Evolutionary conservation across 2,329 filamentous ascomycete species (phyloP), one percentile per base, ranked within the genome.

Genomic region (Blastomyces emzantsi): DNA sequence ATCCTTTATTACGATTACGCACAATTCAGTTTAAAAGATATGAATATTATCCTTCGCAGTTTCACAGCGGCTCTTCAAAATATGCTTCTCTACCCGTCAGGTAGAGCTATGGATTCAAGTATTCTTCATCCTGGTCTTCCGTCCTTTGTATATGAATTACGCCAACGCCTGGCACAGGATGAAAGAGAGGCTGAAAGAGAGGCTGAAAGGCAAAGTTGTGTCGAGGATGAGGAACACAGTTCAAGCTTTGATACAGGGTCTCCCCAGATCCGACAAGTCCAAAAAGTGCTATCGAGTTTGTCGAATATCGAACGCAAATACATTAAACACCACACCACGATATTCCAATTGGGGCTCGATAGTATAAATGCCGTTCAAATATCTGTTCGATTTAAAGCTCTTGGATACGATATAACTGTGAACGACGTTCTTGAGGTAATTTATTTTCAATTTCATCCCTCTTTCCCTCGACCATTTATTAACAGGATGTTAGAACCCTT

Each of bases 321-420:
- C 0, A 87, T 96, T 57, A 70, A 72, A 3, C 81, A 80, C 15
- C 72, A 82, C 11, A 90, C 86, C 0, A 91, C 90, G 0, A 90
- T 97, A 59, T 96, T 93, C 69, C 86, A 89, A 64, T 83, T 96
- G n/a, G 93, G 93, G 0, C 78, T 97, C 3, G 92, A 97, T 74
- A 97, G 92, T 72, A 94, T 97, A 70, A 92, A 89, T 65, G 90
- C 91, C 0, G 81, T 85, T 19, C 92, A 96, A 70, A 80, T 96
- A 11, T 90, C 91, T 0, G 82, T 85, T 1, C 77, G 81, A 33
- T 78, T 97, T 19, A 85, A 88, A 22, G 82, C 80, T 49, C 70
- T 81, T 22, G 86, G 86, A 0, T 77, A 86, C 49, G 70, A 73
- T 1, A 75, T 92, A 0, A 85, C 85, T 1, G 86, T 89, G 0